Evolutionary conservation across 306 rosid species (phyloP).

Genomic region (Albizia julibrissin): DNA sequence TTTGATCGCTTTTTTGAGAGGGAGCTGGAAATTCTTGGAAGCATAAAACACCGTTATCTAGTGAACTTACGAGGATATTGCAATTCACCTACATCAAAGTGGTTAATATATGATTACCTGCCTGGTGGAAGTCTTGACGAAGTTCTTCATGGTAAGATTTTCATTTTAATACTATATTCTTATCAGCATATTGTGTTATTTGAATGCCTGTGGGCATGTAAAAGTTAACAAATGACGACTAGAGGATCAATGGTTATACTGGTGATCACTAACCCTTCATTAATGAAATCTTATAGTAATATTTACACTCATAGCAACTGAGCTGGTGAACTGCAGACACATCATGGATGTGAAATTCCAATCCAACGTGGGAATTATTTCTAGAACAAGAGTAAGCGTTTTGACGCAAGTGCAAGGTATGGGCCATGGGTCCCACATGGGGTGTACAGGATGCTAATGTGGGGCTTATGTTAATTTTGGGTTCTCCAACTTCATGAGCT

Average conservation of each 20-base stretch:
- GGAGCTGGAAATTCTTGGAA: slow-evolving; percentile 97
- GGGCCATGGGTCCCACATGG: background rate
- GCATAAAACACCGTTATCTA: slow-evolving; percentile 94
- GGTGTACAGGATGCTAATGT: background rate
- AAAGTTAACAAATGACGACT: slow-evolving; percentile 17
- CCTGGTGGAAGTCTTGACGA: slow-evolving; percentile 97
- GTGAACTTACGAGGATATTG: slow-evolving; percentile 97
- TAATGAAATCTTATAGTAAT: slow-evolving; percentile 3
- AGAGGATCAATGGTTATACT: slow-evolving; percentile 6
- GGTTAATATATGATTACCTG: slow-evolving; percentile 89
- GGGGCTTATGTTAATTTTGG: background rate
- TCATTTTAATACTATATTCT: slow-evolving; percentile 26
- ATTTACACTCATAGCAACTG: background rate
- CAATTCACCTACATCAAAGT: slow-evolving; percentile 95
- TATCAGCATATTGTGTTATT: slow-evolving; percentile 25
- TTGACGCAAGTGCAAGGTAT: background rate
- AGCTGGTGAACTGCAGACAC: background rate
- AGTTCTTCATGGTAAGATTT: slow-evolving; percentile 86
- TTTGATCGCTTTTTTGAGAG: slow-evolving; percentile 97
- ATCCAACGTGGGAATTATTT: background rate
- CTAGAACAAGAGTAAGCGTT: background rate
- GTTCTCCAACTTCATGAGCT: background rate
- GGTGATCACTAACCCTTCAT: slow-evolving; percentile 22
- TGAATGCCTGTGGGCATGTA: slow-evolving; percentile 10
- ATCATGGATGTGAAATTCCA: background rate